A percentile compares a stretch with the other conserved stretches of the same genome.
These are phyloP conservation scores for Citrus reticulata DNA, from an alignment of 345 rosid genomes.

Conservation along the genomic window DNA sequence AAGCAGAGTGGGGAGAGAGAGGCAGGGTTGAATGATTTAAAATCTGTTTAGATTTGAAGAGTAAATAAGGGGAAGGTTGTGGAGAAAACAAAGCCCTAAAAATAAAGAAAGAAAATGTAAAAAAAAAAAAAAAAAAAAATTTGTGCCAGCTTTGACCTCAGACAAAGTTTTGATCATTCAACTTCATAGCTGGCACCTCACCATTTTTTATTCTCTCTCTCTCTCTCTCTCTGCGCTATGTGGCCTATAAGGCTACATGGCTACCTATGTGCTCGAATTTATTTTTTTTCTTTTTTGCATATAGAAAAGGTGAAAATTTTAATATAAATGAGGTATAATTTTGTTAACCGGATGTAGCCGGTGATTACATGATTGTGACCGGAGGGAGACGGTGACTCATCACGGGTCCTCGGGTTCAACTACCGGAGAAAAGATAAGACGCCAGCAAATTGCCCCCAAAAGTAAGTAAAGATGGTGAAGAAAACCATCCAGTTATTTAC, in stretches of 20 bases:
- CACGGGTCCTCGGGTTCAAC: constrained; percentile 51
- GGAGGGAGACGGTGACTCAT: constrained; percentile 33
- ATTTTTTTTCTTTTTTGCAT: background rate
- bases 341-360: constrained; percentile 22
- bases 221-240: constrained; percentile 1
- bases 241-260: constrained; percentile 21
- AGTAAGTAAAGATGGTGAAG: constrained; percentile 17
- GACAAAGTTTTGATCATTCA: constrained; percentile 67
- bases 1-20: constrained; percentile 17
- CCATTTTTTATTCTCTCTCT: constrained; percentile 3
- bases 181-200: constrained; percentile 80
- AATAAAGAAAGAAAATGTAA: background rate
- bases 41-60: background rate
- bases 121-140: background rate
- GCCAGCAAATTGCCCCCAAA: constrained; percentile 37
- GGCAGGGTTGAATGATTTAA: constrained; percentile 3
- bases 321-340: background rate
- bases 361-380: constrained; percentile 25
- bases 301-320: background rate
- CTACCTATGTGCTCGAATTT: no score
- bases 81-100: constrained; percentile 17
- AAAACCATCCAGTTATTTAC: constrained; percentile 21
- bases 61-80: constrained; percentile 22
- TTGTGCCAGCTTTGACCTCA: constrained; percentile 82
- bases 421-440: constrained; percentile 27